Evolutionary conservation across 306 rosid genomes (phyloP), one percentile per base, ranked within the genome.

Genomic region (Vicia villosa): DNA sequence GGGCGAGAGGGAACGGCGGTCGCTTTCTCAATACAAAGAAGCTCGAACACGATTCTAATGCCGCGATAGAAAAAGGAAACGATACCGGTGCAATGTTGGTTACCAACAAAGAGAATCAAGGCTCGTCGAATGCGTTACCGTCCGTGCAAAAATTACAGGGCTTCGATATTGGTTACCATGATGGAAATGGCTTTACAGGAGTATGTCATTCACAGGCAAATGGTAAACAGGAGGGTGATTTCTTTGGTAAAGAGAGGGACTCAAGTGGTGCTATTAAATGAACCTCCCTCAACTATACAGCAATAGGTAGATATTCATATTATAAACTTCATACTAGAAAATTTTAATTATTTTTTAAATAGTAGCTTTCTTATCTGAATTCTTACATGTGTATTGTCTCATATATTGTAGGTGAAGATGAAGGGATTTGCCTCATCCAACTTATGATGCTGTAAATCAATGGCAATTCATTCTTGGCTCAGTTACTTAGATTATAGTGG

Each of bases 381-480:
- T 66, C 69, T 81, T 58, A 82, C 59, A 15, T 24, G 56, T 77
- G 42, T 66, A 38, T 81, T 77, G 42, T 66, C 38, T 81, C 10
- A 40, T 68, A 8, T 67, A 8, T 37, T 83, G 69, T 80, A 85
- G 92, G 86, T 79, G 85, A 50, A 74, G 83, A 51, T 56, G 80
- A 83, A 47, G 83, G 75, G 38, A 7, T 47, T 49, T 42, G 24
- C 60, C 67, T 74, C 72, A 58, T 67, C 72, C 67, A 77, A 65
- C 60, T 63, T 77, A 32, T 38, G 73, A 74, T 68, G 76, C 50
- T 66, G 79, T 73, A 69, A 68, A 74, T 75, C 88, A 58, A 83
- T 56, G 97, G 97, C 97, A 91, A 91, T 36, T 91, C 96, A 88
- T 91, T 88, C 97, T 88, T 91, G 97, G 96, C 97, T 91, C 78